These are phyloP conservation scores for Geoglossum glabrum DNA, from an alignment of 495 filamentous ascomycete species.

Conservation along the genomic window DNA sequence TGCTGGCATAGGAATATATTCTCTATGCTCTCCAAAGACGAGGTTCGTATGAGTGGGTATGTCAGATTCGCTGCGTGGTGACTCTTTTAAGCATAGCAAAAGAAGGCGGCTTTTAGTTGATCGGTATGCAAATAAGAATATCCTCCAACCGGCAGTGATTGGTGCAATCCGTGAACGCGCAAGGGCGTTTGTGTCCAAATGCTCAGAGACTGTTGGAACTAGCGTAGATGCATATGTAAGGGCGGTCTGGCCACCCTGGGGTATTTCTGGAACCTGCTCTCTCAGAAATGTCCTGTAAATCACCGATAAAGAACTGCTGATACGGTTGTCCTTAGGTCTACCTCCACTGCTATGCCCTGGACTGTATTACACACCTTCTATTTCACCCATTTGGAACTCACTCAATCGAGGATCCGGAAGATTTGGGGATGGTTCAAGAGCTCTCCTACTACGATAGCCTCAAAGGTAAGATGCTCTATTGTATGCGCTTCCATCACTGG, in stretches of 20 bases:
- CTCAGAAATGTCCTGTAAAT: not conserved
- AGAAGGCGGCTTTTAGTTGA: conserved; percentile 40
- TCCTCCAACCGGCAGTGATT: conserved; percentile 31
- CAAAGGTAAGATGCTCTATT: conserved; percentile 27
- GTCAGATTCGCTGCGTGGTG: not conserved
- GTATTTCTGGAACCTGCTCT: too few species aligned
- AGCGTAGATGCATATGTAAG: conserved; percentile 39
- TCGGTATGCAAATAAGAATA: conserved; percentile 45
- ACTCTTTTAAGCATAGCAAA: conserved; percentile 28
- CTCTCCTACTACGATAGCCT: conserved; percentile 43
- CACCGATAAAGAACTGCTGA: too few species aligned
- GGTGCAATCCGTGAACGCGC: conserved; percentile 34
- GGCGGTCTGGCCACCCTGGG: not conserved
- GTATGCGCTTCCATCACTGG: not conserved
- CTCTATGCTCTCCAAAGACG: conserved; percentile 33
- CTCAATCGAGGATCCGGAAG: conserved; percentile 27
- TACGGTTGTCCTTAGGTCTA: conserved; percentile 10
- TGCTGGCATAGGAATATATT: conserved; percentile 32
- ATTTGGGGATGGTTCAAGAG: conserved; percentile 43
- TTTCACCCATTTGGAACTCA: conserved; percentile 40
- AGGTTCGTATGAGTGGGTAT: conserved; percentile 18
- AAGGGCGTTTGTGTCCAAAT: conserved; percentile 28
- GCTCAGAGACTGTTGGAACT: conserved; percentile 19
- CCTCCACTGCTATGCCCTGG: conserved; percentile 43
- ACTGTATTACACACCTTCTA: conserved; percentile 43